Percentiles rank a stretch among this genome's conserved stretches.
These are phyloP conservation scores for Ceratocystiopsis minuta DNA, from an alignment of 2,329 filamentous ascomycete genomes.

Conservation along the genomic window DNA sequence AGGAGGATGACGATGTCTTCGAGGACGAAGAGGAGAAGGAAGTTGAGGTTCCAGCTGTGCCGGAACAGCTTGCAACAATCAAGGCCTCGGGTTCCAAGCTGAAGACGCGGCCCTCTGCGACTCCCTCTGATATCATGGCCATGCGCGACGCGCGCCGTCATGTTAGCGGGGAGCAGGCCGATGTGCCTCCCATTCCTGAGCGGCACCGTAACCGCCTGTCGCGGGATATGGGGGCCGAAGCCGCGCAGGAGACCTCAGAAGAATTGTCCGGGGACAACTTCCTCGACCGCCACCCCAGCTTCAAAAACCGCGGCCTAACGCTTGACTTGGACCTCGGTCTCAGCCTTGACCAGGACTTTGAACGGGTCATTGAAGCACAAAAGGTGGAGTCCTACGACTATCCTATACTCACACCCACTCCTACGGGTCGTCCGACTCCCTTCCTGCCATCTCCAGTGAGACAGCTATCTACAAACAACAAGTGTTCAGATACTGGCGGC, in stretches of 20 bases:
- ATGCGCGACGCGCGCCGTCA: constrained; percentile 79
- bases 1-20: constrained; percentile 5
- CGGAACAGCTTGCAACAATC: constrained; percentile 73
- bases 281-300: constrained; percentile 48
- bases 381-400: constrained; percentile 44
- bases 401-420: no score
- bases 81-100: constrained; percentile 73
- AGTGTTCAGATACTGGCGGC: constrained; percentile 1
- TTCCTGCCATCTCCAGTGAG: no score
- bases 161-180: constrained; percentile 56
- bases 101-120: constrained; percentile 76
- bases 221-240: constrained; percentile 23
- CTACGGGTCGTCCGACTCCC: no score
- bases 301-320: constrained; percentile 69
- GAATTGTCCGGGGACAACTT: constrained; percentile 20
- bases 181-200: constrained; percentile 41
- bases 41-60: constrained; percentile 36
- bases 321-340: constrained; percentile 68
- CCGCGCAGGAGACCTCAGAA: constrained; percentile 12
- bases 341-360: constrained; percentile 81
- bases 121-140: constrained; percentile 61
- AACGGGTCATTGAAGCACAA: constrained; percentile 86
- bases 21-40: constrained; percentile 12
- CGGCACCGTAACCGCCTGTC: constrained; percentile 39
- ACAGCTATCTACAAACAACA: constrained; percentile 1